Evolutionary conservation across 768 basidiomycete genomes (phyloP).

Genomic region (Suillus subaureus): DNA sequence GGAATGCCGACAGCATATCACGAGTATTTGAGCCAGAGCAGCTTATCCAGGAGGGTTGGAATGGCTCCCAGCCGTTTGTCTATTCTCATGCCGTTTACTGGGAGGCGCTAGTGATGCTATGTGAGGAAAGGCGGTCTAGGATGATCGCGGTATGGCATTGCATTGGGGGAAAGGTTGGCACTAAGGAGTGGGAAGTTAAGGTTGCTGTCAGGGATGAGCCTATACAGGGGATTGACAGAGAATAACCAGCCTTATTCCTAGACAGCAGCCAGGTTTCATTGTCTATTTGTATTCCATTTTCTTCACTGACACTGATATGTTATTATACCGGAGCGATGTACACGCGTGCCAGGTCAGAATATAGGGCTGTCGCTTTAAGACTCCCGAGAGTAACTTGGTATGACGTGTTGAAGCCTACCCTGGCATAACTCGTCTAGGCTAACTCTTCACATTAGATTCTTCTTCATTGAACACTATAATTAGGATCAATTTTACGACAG

Average conservation of each 20-base stretch:
- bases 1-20: neutral
- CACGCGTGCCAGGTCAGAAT: too few relatives aligned
- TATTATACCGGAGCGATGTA: neutral
- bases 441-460: too few relatives aligned
- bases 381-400: too few relatives aligned
- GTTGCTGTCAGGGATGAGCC: slow-evolving; percentile 21
- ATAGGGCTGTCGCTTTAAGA: too few relatives aligned
- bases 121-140: slow-evolving; percentile 47
- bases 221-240: neutral
- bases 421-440: too few relatives aligned
- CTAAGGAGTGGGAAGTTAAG: slow-evolving; percentile 83
- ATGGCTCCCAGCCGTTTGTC: slow-evolving; percentile 64
- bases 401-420: too few relatives aligned
- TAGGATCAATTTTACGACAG: too few relatives aligned
- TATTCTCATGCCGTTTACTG: slow-evolving; percentile 81
- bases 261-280: too few relatives aligned
- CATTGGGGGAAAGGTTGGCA: slow-evolving; percentile 68
- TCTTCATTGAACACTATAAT: too few relatives aligned
- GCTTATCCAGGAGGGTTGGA: slow-evolving; percentile 72
- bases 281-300: neutral
- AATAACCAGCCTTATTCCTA: neutral
- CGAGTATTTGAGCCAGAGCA: slow-evolving; percentile 65
- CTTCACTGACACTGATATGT: neutral
- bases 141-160: slow-evolving; percentile 66
- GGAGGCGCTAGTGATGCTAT: slow-evolving; percentile 59